These are phyloP conservation scores for Dryadomyces quercus-mongolicae DNA, from an alignment of 2,329 filamentous ascomycete species.

Conservation along the genomic window DNA sequence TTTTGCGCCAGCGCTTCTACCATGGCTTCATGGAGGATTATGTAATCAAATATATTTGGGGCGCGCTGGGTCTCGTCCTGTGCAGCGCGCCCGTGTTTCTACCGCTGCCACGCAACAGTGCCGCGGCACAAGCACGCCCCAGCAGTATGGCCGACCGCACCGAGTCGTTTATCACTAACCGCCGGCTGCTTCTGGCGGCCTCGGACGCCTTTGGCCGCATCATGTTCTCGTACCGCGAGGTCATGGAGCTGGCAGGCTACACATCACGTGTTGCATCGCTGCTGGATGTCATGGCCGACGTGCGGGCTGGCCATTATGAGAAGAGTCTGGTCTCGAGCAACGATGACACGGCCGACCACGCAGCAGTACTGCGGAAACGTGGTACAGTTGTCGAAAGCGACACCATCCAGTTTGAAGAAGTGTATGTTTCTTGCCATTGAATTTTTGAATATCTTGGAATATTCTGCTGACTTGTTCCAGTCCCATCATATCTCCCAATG, in stretches of 20 bases:
- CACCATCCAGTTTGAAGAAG: conserved; percentile 74
- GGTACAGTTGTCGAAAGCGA: conserved; percentile 72
- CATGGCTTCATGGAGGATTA: conserved; percentile 99
- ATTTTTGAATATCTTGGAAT: no score
- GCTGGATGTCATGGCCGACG: conserved; percentile 88
- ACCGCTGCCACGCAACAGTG: conserved; percentile 58
- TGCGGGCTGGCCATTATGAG: conserved; percentile 80
- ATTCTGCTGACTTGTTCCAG: conserved; percentile 18
- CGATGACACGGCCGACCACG: conserved; percentile 67
- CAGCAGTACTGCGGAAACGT: conserved; percentile 68
- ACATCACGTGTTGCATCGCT: conserved; percentile 85
- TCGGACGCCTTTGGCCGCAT: conserved; percentile 92
- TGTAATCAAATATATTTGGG: conserved; percentile 99
- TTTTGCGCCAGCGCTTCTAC: conserved; percentile 79
- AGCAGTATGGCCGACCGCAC: conserved; percentile 57
- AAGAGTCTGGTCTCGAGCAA: conserved; percentile 93
- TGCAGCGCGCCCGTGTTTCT: conserved; percentile 96
- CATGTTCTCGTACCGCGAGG: conserved; percentile 97
- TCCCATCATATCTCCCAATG: conserved; percentile 93
- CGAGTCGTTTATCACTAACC: conserved; percentile 82
- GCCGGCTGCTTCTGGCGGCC: conserved; percentile 80
- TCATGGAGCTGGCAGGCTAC: conserved; percentile 91
- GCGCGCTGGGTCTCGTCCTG: conserved; percentile 76
- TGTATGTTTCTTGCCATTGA: conserved; percentile 34
- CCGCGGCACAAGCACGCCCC: not conserved